These are phyloP conservation scores for Mucor piriformis DNA, from an alignment of 371 early-diverging fungal species.

Conservation along the genomic window DNA sequence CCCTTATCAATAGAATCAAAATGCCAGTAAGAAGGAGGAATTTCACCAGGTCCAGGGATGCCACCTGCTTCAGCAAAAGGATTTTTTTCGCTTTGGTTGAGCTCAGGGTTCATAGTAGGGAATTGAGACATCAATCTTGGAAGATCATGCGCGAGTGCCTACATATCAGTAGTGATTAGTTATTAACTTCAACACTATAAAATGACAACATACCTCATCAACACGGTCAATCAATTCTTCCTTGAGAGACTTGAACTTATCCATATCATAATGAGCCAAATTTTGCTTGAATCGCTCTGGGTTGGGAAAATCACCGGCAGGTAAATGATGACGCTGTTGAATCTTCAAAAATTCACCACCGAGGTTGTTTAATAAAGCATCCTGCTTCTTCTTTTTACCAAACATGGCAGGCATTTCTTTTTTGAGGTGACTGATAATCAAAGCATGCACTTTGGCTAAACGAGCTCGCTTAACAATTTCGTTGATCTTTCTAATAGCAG, in stretches of 20 bases:
- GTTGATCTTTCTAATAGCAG: conserved; percentile 83
- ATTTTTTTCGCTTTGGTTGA: conserved; percentile 34
- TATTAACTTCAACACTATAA: too few species aligned
- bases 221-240: conserved; percentile 60
- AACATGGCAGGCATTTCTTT: conserved; percentile 83
- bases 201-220: conserved; percentile 52
- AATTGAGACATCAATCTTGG: conserved; percentile 43
- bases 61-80: conserved; percentile 29
- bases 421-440: conserved; percentile 78
- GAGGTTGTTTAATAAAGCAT: conserved; percentile 70
- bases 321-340: conserved; percentile 67
- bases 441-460: conserved; percentile 77
- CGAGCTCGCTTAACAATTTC: conserved; percentile 89
- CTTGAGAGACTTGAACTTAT: conserved; percentile 75
- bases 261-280: conserved; percentile 72
- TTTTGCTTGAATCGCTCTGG: conserved; percentile 64
- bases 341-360: conserved; percentile 76
- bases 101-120: conserved; percentile 40
- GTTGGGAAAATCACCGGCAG: conserved; percentile 78
- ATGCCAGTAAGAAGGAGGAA: conserved; percentile 48
- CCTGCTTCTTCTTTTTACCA: conserved; percentile 79
- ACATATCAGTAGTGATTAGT: not conserved
- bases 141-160: conserved; percentile 35
- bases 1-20: conserved; percentile 53
- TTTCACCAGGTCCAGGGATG: conserved; percentile 15